phyloP scores from a whole-genome alignment of 2,329 filamentous ascomycete genomes.

The Monosporascus ibericus region DNA sequence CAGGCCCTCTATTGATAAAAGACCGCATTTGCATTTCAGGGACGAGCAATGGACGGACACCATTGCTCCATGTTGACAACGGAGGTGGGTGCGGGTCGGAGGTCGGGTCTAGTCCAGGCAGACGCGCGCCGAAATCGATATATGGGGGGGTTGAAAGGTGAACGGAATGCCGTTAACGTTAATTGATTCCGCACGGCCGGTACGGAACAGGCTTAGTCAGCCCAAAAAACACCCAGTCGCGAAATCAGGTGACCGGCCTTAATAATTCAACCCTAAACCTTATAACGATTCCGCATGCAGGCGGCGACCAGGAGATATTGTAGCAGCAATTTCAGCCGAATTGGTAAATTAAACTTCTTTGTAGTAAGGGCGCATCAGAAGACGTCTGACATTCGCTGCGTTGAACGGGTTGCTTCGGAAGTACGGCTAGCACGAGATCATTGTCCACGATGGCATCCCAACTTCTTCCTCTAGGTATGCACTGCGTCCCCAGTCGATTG shows the following conservation, averaged over 20 bases:
- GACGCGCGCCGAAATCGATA: constrained; percentile 8
- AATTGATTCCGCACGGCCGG: too few relatives aligned
- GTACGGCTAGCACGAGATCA: too few relatives aligned
- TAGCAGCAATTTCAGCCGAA: too few relatives aligned
- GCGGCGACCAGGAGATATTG: too few relatives aligned
- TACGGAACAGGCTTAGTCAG: too few relatives aligned
- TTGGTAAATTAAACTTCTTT: not conserved
- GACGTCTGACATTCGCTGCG: constrained; percentile 3
- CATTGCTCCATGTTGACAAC: constrained; percentile 22
- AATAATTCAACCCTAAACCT: not conserved
- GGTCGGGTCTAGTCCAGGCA: constrained; percentile 10
- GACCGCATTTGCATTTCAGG: too few relatives aligned
- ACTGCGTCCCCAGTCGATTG: constrained; percentile 5
- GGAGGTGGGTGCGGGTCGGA: constrained; percentile 5
- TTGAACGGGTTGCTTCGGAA: too few relatives aligned
- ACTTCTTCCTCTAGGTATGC: constrained; percentile 63
- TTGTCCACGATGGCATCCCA: constrained; percentile 59
- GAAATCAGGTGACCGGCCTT: not conserved
- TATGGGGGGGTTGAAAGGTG: not conserved
- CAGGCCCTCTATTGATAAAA: too few relatives aligned
- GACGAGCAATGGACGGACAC: constrained; percentile 6
- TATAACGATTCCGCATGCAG: too few relatives aligned
- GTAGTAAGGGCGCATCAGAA: not conserved
- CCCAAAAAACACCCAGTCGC: not conserved
- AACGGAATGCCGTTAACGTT: too few relatives aligned